Evolutionary conservation across 495 filamentous ascomycete genomes (phyloP).

Genomic region (Penicillium flavigenum): DNA sequence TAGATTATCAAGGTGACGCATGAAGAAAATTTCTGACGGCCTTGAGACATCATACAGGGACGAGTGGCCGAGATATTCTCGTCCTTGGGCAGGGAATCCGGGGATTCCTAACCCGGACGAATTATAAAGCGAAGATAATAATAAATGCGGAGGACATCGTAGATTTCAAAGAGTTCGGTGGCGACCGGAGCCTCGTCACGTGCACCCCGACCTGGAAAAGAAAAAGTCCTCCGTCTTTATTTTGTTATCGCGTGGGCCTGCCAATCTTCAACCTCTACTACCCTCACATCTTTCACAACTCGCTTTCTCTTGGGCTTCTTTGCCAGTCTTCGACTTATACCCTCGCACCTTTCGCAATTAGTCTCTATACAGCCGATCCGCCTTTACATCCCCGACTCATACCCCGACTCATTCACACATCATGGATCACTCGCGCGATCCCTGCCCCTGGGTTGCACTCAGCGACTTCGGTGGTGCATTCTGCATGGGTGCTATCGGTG

Average conservation of each 20-base stretch:
- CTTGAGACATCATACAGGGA: background rate
- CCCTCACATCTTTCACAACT: background rate
- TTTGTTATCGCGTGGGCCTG: background rate
- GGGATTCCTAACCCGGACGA: background rate
- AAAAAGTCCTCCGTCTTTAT: background rate
- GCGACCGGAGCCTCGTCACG: background rate
- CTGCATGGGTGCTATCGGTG: conserved; percentile 92
- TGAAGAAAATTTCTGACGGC: background rate
- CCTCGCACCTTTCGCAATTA: background rate
- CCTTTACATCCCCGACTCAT: background rate
- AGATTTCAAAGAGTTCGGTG: background rate
- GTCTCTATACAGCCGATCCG: background rate
- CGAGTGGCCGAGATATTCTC: background rate
- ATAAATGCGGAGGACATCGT: background rate
- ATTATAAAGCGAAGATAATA: background rate
- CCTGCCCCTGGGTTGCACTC: conserved; percentile 93
- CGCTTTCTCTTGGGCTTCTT: background rate
- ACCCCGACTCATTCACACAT: conserved; percentile 6
- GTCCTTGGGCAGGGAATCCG: background rate
- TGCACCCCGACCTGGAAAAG: background rate
- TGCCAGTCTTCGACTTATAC: background rate
- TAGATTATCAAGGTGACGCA: background rate
- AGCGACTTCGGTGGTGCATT: conserved; percentile 98
- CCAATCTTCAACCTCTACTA: background rate
- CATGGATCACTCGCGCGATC: conserved; percentile 96